Base-by-base conservation (phyloP, 2,329 filamentous ascomycete genomes). In the Chaetomiaceae sp. region DNA sequence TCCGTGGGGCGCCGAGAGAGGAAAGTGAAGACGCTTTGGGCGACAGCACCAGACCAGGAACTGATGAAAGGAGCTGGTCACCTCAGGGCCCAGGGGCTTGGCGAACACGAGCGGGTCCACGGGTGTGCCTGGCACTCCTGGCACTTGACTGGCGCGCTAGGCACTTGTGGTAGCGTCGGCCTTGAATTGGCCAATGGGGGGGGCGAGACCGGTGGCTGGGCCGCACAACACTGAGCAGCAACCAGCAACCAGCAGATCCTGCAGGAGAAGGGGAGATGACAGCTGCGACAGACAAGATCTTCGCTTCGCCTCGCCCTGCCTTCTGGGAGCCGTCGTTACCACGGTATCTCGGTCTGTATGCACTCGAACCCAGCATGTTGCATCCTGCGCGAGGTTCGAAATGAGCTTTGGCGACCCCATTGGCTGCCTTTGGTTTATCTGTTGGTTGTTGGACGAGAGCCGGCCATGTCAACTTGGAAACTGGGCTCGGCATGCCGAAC, bases 261-360 rank as follows among this genome's bases (percentile, higher is more conserved):
- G 49, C 49, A 39, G 37, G 44, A 33, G 43, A 14, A 42, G 20
- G 43, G 30, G 23, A 51, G 25, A 35, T 40, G 44, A 40, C 33
- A 19, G 30, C 27, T 42, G 27, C 3, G 21, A 17, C 16, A 9
- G 35, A 39, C 44, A 39, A 8, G 20, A 2, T 3, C n/a, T 6
- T 45, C 14, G 37, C 25, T 25, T 13, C 13, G 16, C 34, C 43
- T 1, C 25, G 25, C 6, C n/a, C n/a, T 6, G 25, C 25, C 25
- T 27, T 27, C 25, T 7, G 25, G 25, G n/a, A n/a, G n/a, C n/a
- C n/a, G n/a, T n/a, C n/a, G n/a, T n/a, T n/a, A n/a, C n/a, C n/a
- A n/a, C n/a, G n/a, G n/a, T n/a, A n/a, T n/a, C n/a, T n/a, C 6
- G 12, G 25, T 27, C 25, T 27, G 25, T 14, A 16, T 14, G 40